These are phyloP conservation scores for Eimeria mitis DNA, from an alignment of 169 alveolate genomes.

Conservation along the genomic window DNA sequence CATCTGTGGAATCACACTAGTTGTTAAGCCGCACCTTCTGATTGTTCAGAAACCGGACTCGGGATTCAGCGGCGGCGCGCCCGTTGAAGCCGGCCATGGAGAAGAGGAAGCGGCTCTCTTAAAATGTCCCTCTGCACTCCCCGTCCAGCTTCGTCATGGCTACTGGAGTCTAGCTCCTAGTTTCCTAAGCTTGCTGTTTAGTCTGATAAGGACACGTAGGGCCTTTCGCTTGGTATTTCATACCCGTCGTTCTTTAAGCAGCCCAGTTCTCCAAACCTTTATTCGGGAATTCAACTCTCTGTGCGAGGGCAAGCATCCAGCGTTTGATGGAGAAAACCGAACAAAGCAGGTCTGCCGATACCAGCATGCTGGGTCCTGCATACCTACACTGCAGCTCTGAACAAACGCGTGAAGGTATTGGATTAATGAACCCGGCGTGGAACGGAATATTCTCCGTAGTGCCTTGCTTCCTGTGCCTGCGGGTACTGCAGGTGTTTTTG, in stretches of 20 bases:
- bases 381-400: not conserved
- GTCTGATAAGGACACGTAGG: slow-evolving; percentile 34
- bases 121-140: slow-evolving; percentile 1
- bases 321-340: slow-evolving; percentile 78
- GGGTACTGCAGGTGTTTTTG: slow-evolving; percentile 62
- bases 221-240: slow-evolving; percentile 60
- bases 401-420: not conserved
- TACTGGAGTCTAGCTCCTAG: slow-evolving; percentile 58
- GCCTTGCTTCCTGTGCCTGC: not conserved
- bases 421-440: not conserved
- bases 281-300: slow-evolving; percentile 61
- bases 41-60: slow-evolving; percentile 5
- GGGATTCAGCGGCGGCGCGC: not conserved
- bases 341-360: slow-evolving; percentile 63
- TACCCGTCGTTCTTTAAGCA: slow-evolving; percentile 59
- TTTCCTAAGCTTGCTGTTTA: slow-evolving; percentile 35
- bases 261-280: not conserved
- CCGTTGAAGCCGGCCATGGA: not conserved
- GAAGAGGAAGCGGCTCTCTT: not conserved
- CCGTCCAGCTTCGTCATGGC: slow-evolving; percentile 23
- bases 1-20: not conserved
- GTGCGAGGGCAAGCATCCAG: slow-evolving; percentile 81
- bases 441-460: not conserved
- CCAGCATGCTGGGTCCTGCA: not conserved
- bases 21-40: not conserved